These are phyloP conservation scores for Inga leiocalycina DNA, from an alignment of 306 rosid species.

Conservation along the genomic window DNA sequence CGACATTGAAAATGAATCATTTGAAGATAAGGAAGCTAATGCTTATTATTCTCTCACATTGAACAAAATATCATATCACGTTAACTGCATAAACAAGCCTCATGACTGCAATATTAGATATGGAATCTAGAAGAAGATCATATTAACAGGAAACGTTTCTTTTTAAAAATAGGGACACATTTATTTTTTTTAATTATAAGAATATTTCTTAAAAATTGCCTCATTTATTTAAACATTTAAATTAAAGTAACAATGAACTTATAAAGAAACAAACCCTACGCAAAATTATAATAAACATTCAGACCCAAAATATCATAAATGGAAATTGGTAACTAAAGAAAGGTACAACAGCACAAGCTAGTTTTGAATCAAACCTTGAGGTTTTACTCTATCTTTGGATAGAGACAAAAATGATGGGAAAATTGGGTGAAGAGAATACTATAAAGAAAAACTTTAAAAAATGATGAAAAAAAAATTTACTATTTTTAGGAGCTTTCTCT, in stretches of 20 bases:
- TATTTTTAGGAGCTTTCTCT: no score
- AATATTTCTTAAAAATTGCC: slow-evolving; percentile 21
- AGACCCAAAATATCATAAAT: neutral
- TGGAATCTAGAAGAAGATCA: slow-evolving; percentile 35
- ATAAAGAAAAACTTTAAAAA: no score
- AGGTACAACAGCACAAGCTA: neutral
- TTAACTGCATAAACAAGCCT: neutral
- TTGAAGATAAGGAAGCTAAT: neutral
- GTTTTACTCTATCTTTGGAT: no score
- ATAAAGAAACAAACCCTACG: neutral
- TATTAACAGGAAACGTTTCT: slow-evolving; percentile 10
- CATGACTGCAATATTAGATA: slow-evolving; percentile 10
- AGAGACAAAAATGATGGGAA: no score
- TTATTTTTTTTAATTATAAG: slow-evolving; percentile 37
- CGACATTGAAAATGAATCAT: slow-evolving; percentile 15
- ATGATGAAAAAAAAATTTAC: no score
- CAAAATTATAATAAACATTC: neutral
- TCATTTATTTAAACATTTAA: neutral
- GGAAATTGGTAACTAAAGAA: neutral
- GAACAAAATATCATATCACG: slow-evolving; percentile 32
- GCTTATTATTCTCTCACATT: neutral
- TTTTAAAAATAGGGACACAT: neutral
- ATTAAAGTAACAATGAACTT: neutral
- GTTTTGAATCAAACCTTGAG: neutral
- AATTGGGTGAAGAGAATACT: no score